phyloP scores from a whole-genome alignment of 441 rosid genomes.

The Monsonia emarginata region DNA sequence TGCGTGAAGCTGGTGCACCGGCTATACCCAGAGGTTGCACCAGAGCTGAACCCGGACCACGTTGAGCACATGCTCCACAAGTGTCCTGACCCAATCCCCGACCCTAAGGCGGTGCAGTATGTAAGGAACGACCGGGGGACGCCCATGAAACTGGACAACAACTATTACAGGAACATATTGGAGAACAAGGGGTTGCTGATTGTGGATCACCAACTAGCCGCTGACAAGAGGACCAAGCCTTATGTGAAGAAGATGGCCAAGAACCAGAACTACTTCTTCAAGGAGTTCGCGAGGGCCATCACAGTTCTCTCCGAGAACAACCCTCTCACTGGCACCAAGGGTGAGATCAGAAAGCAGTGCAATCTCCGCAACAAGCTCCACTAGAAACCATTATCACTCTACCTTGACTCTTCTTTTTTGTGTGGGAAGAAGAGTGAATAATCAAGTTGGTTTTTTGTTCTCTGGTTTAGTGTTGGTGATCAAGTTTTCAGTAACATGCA shows the following conservation, averaged over 20 bases:
- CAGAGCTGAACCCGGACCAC: slow-evolving; percentile 70
- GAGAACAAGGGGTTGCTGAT: slow-evolving; percentile 81
- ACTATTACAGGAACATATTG: slow-evolving; percentile 83
- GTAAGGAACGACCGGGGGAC: slow-evolving; percentile 95
- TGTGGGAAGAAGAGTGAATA: slow-evolving; percentile 18
- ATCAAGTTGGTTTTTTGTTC: slow-evolving; percentile 29
- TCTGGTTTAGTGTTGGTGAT: slow-evolving; percentile 16
- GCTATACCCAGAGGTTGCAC: slow-evolving; percentile 78
- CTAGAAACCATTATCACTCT: slow-evolving; percentile 12
- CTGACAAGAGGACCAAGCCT: slow-evolving; percentile 76
- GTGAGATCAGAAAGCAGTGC: slow-evolving; percentile 90
- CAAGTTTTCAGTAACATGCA: slow-evolving; percentile 17
- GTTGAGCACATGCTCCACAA: slow-evolving; percentile 75
- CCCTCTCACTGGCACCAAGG: slow-evolving; percentile 75
- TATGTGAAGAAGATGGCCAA: slow-evolving; percentile 91
- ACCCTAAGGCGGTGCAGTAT: slow-evolving; percentile 92
- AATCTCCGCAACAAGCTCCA: slow-evolving; percentile 76
- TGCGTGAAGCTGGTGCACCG: slow-evolving; percentile 91
- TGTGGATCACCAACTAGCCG: slow-evolving; percentile 86
- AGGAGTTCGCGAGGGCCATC: slow-evolving; percentile 80
- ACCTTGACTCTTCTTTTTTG: slow-evolving; percentile 13
- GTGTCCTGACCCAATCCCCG: slow-evolving; percentile 85
- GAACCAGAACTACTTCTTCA: slow-evolving; percentile 77
- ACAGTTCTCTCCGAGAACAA: slow-evolving; percentile 78
- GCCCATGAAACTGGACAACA: slow-evolving; percentile 84